Percentiles rank a stretch among this genome's conserved stretches.
Evolutionary conservation across 176 grass and related monocot species (phyloP).

Genomic region (Raddia distichophylla): DNA sequence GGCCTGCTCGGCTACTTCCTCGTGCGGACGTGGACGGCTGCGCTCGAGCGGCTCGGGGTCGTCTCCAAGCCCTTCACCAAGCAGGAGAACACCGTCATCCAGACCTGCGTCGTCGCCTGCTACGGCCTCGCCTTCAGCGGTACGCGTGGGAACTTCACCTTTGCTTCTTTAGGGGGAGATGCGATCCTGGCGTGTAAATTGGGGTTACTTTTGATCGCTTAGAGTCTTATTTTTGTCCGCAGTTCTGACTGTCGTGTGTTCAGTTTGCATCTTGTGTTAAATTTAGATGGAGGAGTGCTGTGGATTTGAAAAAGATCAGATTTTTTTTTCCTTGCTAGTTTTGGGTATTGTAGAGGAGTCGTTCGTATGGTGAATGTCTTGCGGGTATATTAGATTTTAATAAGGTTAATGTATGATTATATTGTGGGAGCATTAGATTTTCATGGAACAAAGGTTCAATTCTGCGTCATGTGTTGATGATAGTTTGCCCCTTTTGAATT

Average conservation of each 20-base stretch:
- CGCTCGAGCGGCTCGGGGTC: conserved; percentile 44
- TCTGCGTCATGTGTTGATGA: background rate
- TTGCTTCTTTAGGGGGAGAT: conserved; percentile 25
- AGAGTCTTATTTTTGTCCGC: background rate
- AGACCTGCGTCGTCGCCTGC: conserved; percentile 89
- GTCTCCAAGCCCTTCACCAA: conserved; percentile 62
- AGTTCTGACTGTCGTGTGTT: background rate
- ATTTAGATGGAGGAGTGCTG: background rate
- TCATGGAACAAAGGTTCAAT: background rate
- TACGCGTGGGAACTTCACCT: conserved; percentile 35
- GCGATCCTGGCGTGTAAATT: conserved; percentile 13
- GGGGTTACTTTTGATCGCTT: background rate
- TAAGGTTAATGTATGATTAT: background rate
- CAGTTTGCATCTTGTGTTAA: background rate
- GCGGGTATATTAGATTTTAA: background rate
- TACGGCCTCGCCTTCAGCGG: conserved; percentile 81
- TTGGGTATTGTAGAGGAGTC: background rate
- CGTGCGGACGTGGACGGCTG: conserved; percentile 61
- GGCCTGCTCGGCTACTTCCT: conserved; percentile 80
- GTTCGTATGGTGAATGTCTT: background rate
- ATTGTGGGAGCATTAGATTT: background rate
- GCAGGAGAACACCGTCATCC: conserved; percentile 96
- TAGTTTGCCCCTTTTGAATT: background rate
- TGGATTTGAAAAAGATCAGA: background rate
- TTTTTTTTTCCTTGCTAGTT: background rate